Conservation (phyloP, 2,329 filamentous ascomycete genomes). For the Trichothecium sympodiale region DNA sequence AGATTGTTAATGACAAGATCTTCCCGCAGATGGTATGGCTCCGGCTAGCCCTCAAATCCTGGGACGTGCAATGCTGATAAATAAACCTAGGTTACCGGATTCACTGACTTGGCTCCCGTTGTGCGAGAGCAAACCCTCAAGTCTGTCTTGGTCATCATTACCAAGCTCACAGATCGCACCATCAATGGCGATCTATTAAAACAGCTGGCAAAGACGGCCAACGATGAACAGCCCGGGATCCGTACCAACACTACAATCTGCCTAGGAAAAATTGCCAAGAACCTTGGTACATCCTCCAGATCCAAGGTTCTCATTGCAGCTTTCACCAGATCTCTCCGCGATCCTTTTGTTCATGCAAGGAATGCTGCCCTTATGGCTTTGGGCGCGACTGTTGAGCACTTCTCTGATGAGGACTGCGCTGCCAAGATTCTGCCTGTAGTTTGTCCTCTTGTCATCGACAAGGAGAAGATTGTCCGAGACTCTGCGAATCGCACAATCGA, state of each 20-base stretch:
- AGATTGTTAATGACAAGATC: constrained; percentile 88
- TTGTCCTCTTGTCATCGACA: constrained; percentile 79
- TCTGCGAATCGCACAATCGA: constrained; percentile 87
- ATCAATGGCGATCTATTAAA: constrained; percentile 89
- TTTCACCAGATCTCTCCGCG: constrained; percentile 77
- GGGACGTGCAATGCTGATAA: background rate
- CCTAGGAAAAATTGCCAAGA: constrained; percentile 87
- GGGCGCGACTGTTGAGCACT: constrained; percentile 73
- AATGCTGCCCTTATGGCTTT: constrained; percentile 83
- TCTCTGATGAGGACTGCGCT: constrained; percentile 83
- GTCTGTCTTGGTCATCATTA: constrained; percentile 76
- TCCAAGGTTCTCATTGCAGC: constrained; percentile 88
- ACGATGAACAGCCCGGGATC: constrained; percentile 95
- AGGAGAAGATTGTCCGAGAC: constrained; percentile 88
- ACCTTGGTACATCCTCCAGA: constrained; percentile 66
- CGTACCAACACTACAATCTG: constrained; percentile 98
- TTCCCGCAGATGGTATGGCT: constrained; percentile 78
- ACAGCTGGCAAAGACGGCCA: constrained; percentile 88
- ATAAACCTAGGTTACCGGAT: constrained; percentile 66
- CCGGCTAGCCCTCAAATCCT: background rate
- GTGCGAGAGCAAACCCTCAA: constrained; percentile 95
- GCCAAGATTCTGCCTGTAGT: constrained; percentile 72
- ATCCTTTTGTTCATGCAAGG: constrained; percentile 89
- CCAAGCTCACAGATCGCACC: constrained; percentile 81
- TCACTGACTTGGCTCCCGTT: constrained; percentile 81